Evolutionary conservation across 208 protist species (phyloP).

Genomic region (Acanthamoeba comandoni): DNA sequence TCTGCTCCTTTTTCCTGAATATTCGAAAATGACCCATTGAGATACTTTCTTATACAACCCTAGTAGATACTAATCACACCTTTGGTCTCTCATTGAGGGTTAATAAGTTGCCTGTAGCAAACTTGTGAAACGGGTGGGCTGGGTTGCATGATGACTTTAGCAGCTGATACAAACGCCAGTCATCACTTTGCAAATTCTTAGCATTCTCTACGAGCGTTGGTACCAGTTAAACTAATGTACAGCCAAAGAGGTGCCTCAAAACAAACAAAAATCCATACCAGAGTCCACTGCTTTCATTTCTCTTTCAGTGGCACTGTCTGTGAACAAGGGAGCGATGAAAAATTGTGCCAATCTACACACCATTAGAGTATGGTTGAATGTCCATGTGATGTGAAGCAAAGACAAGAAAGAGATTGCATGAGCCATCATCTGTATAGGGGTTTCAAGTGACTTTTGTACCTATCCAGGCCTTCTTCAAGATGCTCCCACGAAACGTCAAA

Average conservation of each 20-base stretch:
- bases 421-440: too few species aligned
- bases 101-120: conserved; percentile 80
- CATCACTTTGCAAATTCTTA: conserved; percentile 84
- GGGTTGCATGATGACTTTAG: conserved; percentile 75
- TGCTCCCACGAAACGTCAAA: conserved; percentile 79
- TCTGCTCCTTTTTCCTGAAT: too few species aligned
- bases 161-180: conserved; percentile 90
- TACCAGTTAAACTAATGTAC: too few species aligned
- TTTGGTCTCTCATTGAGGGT: conserved; percentile 23
- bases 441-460: not conserved
- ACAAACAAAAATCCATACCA: conserved; percentile 21
- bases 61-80: too few species aligned
- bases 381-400: not conserved
- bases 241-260: too few species aligned
- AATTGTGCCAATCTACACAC: conserved; percentile 82
- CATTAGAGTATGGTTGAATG: too few species aligned
- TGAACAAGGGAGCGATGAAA: conserved; percentile 85
- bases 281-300: conserved; percentile 86
- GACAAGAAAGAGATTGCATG: not conserved
- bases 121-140: conserved; percentile 78
- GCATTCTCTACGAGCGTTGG: conserved; percentile 28
- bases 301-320: conserved; percentile 58
- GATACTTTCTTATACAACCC: too few species aligned
- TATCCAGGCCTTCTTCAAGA: conserved; percentile 71
- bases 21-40: too few species aligned